Evolutionary conservation across 1,284 basidiomycete genomes (phyloP).

Genomic region (Malassezia caprae): DNA sequence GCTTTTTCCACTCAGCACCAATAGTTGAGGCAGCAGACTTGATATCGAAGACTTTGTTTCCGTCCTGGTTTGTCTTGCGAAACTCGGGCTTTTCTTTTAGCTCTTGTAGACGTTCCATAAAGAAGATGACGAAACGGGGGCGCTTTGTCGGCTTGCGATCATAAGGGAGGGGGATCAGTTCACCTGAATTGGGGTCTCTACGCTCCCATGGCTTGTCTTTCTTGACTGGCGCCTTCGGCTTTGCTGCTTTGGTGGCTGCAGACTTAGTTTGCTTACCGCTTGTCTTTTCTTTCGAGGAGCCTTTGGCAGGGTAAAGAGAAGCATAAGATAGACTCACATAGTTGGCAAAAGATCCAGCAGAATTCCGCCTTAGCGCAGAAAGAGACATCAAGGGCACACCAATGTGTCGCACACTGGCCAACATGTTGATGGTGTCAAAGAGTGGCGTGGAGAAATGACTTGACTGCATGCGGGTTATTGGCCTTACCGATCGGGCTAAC

Average conservation of each 20-base stretch:
- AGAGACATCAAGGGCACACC: neutral
- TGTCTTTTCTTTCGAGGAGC: neutral
- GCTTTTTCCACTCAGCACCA: conserved; percentile 31
- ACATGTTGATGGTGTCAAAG: neutral
- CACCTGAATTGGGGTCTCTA: conserved; percentile 11
- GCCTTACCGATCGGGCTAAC: neutral
- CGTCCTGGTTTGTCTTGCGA: conserved; percentile 25
- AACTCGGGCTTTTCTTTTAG: conserved; percentile 26
- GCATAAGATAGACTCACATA: neutral
- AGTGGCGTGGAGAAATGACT: neutral
- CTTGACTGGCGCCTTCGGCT: conserved; percentile 7
- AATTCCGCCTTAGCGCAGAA: neutral
- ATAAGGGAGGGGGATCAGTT: conserved; percentile 35
- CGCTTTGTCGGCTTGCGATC: conserved; percentile 36
- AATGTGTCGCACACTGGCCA: neutral
- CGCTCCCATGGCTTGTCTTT: conserved; percentile 17
- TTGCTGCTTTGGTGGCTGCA: conserved; percentile 1
- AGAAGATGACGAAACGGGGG: conserved; percentile 34
- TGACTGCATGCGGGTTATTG: neutral
- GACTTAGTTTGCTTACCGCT: neutral
- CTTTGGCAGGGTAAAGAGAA: neutral
- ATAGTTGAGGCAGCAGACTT: conserved; percentile 25
- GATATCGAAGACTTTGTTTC: conserved; percentile 29
- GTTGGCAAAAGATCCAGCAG: neutral
- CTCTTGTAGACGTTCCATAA: conserved; percentile 28